A percentile compares a stretch with the other conserved stretches of the same genome.
Conservation (phyloP, 2,329 filamentous ascomycete species). For the Fusarium kyushuense region DNA sequence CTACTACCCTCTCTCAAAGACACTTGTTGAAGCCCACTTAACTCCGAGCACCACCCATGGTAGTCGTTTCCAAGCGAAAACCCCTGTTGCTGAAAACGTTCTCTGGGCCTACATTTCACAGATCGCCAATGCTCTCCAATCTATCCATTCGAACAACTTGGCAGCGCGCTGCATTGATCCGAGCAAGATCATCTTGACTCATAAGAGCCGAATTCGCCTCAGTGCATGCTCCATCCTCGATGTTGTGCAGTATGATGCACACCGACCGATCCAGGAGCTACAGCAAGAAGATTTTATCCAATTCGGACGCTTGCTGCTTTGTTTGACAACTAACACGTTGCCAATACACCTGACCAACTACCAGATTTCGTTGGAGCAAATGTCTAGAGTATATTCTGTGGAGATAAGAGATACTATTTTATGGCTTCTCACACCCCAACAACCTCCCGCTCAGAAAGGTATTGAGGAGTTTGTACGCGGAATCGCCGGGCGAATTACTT, state of each 20-base stretch:
- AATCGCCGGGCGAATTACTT: constrained; percentile 81
- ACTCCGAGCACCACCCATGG: constrained; percentile 54
- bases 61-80: constrained; percentile 60
- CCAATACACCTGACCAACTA: constrained; percentile 68
- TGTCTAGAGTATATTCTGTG: constrained; percentile 80
- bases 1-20: constrained; percentile 92
- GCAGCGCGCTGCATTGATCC: constrained; percentile 88
- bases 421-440: constrained; percentile 81
- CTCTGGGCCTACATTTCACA: constrained; percentile 95
- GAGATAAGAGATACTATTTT: constrained; percentile 82
- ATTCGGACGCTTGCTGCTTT: constrained; percentile 87
- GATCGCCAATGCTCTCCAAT: constrained; percentile 86
- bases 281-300: constrained; percentile 90
- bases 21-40: constrained; percentile 86
- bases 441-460: constrained; percentile 69
- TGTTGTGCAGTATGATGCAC: constrained; percentile 83
- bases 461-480: constrained; percentile 83
- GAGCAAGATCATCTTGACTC: constrained; percentile 89
- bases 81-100: constrained; percentile 74
- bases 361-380: constrained; percentile 78
- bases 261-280: constrained; percentile 76
- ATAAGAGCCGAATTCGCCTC: constrained; percentile 88
- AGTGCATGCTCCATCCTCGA: constrained; percentile 91
- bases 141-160: constrained; percentile 83
- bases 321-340: constrained; percentile 78